Conservation (phyloP, 495 filamentous ascomycete genomes). For the Tuber aestivum region DNA sequence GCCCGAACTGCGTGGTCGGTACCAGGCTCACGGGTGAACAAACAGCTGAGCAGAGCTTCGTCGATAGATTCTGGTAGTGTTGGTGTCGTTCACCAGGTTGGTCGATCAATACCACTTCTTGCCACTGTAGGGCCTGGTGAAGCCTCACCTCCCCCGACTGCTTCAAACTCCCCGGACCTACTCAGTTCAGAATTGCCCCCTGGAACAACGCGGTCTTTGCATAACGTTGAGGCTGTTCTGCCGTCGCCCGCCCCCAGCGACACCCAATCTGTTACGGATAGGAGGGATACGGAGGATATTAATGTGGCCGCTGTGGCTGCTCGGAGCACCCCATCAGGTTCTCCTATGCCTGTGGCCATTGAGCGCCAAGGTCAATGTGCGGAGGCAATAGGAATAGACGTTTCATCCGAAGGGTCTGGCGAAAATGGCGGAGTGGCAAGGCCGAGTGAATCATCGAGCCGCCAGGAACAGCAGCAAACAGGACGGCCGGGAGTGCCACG, state of each 20-base stretch:
- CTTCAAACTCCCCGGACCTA: constrained; percentile 29
- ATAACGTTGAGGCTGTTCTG: constrained; percentile 26
- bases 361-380: constrained; percentile 18
- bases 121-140: constrained; percentile 26
- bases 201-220: constrained; percentile 13
- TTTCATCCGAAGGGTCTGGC: constrained; percentile 23
- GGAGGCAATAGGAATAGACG: constrained; percentile 19
- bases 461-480: constrained; percentile 5
- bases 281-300: constrained; percentile 24
- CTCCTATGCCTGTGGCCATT: constrained; percentile 15
- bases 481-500: not conserved
- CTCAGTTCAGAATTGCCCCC: constrained; percentile 14
- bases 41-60: constrained; percentile 14
- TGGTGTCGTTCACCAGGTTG: not conserved
- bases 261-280: constrained; percentile 31
- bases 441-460: not conserved
- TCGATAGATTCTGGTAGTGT: constrained; percentile 11
- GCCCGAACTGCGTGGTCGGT: not conserved
- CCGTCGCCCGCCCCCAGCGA: constrained; percentile 37
- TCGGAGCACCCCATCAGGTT: constrained; percentile 22
- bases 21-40: constrained; percentile 4
- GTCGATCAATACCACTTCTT: constrained; percentile 16
- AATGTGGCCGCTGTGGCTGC: constrained; percentile 13
- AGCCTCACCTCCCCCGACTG: constrained; percentile 25
- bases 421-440: constrained; percentile 1